A percentile compares a stretch with the other conserved stretches of the same genome.
phyloP scores from a whole-genome alignment of 495 filamentous ascomycete genomes.

The Neurospora sp. region DNA sequence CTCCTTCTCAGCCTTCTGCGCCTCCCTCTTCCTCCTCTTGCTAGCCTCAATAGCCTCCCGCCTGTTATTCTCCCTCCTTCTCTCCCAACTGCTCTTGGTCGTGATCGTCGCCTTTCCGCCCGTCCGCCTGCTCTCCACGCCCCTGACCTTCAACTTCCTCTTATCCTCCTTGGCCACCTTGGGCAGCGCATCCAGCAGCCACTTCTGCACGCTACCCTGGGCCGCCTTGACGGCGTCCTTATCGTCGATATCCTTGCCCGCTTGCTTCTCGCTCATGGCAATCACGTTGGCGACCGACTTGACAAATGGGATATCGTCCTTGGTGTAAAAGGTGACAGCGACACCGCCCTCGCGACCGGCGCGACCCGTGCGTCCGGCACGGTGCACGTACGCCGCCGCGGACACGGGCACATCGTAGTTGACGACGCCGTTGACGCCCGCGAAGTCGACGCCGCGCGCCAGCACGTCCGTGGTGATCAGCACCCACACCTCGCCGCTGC shows the following conservation, averaged over 20 bases:
- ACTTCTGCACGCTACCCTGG: constrained; percentile 51
- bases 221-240: constrained; percentile 4
- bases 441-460: constrained; percentile 84
- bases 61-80: constrained; percentile 62
- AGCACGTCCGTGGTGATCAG: constrained; percentile 91
- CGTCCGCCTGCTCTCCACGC: constrained; percentile 62
- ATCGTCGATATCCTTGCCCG: constrained; percentile 34
- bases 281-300: constrained; percentile 93
- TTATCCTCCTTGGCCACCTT: constrained; percentile 71
- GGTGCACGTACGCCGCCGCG: constrained; percentile 29
- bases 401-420: too few species aligned
- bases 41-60: constrained; percentile 64
- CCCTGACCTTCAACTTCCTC: constrained; percentile 69
- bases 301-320: constrained; percentile 83
- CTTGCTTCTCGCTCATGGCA: constrained; percentile 63
- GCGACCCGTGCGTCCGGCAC: constrained; percentile 81
- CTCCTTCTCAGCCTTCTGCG: constrained; percentile 16
- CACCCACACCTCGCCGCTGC: constrained; percentile 89
- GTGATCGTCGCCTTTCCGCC: constrained; percentile 55
- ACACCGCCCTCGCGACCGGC: constrained; percentile 81
- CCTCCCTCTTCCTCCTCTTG: constrained; percentile 45
- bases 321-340: constrained; percentile 90
- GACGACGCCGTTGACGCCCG: constrained; percentile 57
- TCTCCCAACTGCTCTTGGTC: constrained; percentile 86
- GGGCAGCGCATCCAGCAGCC: constrained; percentile 82